Evolutionary conservation across 495 filamentous ascomycete species (phyloP).

Genomic region (Cairneyella variabilis): DNA sequence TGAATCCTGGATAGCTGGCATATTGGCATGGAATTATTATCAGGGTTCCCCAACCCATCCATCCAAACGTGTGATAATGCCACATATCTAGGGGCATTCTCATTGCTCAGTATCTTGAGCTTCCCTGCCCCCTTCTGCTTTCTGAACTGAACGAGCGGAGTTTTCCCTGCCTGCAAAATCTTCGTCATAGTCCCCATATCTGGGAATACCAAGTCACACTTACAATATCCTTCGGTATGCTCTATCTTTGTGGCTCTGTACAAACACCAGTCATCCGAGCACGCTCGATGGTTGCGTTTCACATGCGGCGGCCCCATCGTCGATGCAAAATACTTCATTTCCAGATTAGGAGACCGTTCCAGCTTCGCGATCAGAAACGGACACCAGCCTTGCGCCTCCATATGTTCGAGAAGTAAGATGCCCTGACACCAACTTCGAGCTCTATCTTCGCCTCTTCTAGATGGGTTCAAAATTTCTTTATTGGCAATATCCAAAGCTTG

Average conservation of each 20-base stretch:
- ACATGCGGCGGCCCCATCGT: background rate
- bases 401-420: background rate
- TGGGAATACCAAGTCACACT: background rate
- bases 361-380: background rate
- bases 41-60: background rate
- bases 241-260: background rate
- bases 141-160: background rate
- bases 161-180: background rate
- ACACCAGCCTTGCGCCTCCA: background rate
- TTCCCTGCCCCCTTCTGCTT: background rate
- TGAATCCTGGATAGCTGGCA: background rate
- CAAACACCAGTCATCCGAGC: background rate
- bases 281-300: background rate
- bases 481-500: background rate
- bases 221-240: background rate
- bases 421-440: background rate
- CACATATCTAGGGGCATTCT: background rate
- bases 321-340: background rate
- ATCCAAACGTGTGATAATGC: background rate
- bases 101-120: background rate
- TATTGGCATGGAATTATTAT: background rate
- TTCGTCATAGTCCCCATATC: background rate
- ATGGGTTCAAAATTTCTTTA: background rate
- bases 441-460: background rate
- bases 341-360: background rate